A percentile compares a stretch with the other conserved stretches of the same genome.
phyloP scores from a whole-genome alignment of 805 yeast species.

The Groenewaldozyma salmanticensis region DNA sequence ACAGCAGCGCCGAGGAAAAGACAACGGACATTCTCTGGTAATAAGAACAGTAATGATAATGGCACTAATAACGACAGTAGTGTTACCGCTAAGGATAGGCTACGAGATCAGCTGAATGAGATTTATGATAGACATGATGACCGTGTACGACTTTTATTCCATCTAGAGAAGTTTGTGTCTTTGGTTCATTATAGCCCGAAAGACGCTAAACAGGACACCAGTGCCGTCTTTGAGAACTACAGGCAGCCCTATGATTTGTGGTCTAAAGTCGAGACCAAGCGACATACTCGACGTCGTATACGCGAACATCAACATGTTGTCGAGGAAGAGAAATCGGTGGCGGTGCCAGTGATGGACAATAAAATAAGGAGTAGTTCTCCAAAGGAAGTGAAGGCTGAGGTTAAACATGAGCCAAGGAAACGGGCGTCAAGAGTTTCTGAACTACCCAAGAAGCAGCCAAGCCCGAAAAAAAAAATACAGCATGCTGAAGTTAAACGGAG shows the following conservation, averaged over 20 bases:
- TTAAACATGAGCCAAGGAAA: background rate
- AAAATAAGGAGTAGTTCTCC: background rate
- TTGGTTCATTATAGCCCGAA: conserved; percentile 30
- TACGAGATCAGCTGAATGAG: conserved; percentile 11
- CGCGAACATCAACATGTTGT: conserved; percentile 10
- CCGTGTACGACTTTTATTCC: conserved; percentile 29
- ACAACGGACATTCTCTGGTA: too few species aligned
- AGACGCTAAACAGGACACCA: conserved; percentile 26
- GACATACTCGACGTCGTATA: conserved; percentile 22
- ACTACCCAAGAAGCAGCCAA: too few species aligned
- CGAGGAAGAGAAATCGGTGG: conserved; percentile 1
- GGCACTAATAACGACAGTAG: too few species aligned
- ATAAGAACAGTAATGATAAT: too few species aligned
- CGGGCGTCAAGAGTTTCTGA: too few species aligned
- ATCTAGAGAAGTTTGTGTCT: conserved; percentile 31
- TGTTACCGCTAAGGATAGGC: too few species aligned
- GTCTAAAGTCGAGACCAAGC: conserved; percentile 25
- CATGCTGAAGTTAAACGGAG: too few species aligned
- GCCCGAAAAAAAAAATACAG: too few species aligned
- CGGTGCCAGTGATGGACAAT: background rate
- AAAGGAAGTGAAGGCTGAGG: background rate
- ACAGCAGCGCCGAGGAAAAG: too few species aligned
- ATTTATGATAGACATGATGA: conserved; percentile 26
- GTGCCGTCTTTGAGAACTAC: conserved; percentile 26
- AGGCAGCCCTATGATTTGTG: conserved; percentile 29